Evolutionary conservation across 73 alveolate genomes (phyloP).

Genomic region (Blepharisma japonicum): DNA sequence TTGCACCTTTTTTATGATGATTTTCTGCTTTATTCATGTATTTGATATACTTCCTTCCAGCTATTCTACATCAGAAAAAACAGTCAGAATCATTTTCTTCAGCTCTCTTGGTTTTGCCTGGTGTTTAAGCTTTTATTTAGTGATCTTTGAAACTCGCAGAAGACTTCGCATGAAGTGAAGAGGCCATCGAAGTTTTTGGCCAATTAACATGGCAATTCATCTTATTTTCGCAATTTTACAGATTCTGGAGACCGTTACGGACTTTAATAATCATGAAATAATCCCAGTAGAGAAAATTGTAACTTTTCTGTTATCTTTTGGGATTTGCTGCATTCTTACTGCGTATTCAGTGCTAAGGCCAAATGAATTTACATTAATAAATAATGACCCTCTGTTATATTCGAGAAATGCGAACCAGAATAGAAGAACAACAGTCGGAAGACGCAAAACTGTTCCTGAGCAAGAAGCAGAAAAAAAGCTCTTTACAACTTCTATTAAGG

Average conservation of each 20-base stretch:
- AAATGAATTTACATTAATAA: background rate
- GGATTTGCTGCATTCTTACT: background rate
- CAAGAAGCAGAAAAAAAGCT: background rate
- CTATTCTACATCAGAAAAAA: background rate
- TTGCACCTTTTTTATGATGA: background rate
- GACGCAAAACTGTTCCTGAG: conserved; percentile 4
- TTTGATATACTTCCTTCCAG: background rate
- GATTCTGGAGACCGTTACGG: background rate
- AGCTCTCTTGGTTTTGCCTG: background rate
- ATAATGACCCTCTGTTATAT: background rate
- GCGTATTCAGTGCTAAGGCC: background rate
- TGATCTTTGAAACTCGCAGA: background rate
- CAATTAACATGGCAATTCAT: background rate
- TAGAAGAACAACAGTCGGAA: background rate
- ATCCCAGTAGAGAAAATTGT: background rate
- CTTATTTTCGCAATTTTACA: background rate
- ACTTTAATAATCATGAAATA: background rate
- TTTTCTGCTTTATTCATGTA: background rate
- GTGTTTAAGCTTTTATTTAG: background rate
- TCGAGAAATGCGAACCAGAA: background rate
- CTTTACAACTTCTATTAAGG: background rate
- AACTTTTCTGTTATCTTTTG: background rate
- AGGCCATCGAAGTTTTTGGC: conserved; percentile 23
- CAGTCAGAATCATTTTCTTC: background rate
- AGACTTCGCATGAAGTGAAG: conserved; percentile 3